These are phyloP conservation scores for Cryptosporidium meleagridis DNA, from an alignment of 169 alveolate genomes.

Conservation along the genomic window DNA sequence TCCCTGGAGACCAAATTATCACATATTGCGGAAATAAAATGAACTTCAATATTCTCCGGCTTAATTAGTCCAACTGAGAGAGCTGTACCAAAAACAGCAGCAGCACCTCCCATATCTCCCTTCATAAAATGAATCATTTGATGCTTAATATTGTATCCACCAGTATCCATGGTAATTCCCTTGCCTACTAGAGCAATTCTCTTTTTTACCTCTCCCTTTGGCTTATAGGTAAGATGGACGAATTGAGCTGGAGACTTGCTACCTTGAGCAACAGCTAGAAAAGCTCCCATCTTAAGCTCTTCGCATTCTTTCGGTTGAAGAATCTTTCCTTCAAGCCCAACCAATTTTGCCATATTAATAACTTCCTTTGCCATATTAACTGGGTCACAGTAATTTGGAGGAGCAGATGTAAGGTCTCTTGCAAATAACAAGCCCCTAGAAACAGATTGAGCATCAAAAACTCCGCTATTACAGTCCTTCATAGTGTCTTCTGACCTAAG, in stretches of 20 bases:
- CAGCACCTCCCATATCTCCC: slow-evolving; percentile 80
- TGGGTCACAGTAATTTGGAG: slow-evolving; percentile 87
- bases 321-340: slow-evolving; percentile 83
- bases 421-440: slow-evolving; percentile 75
- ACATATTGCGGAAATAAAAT: slow-evolving; percentile 87
- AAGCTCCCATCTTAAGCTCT: slow-evolving; percentile 89
- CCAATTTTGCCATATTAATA: slow-evolving; percentile 77
- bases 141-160: slow-evolving; percentile 91
- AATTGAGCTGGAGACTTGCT: slow-evolving; percentile 88
- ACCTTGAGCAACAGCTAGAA: slow-evolving; percentile 89
- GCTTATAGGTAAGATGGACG: slow-evolving; percentile 85
- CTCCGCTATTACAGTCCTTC: slow-evolving; percentile 1
- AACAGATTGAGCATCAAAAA: background rate
- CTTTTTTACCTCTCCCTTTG: slow-evolving; percentile 75
- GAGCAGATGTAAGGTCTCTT: slow-evolving; percentile 84
- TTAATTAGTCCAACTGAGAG: slow-evolving; percentile 83
- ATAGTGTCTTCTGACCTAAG: slow-evolving; percentile 4
- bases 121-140: slow-evolving; percentile 75
- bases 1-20: slow-evolving; percentile 92
- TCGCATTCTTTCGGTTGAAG: slow-evolving; percentile 84
- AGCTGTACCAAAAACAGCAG: slow-evolving; percentile 91
- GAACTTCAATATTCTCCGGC: slow-evolving; percentile 88
- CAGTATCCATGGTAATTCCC: slow-evolving; percentile 93
- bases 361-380: slow-evolving; percentile 82
- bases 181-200: slow-evolving; percentile 93